Base-by-base conservation (phyloP, 148 eudicot species). In the Vaccinium myrtillus region DNA sequence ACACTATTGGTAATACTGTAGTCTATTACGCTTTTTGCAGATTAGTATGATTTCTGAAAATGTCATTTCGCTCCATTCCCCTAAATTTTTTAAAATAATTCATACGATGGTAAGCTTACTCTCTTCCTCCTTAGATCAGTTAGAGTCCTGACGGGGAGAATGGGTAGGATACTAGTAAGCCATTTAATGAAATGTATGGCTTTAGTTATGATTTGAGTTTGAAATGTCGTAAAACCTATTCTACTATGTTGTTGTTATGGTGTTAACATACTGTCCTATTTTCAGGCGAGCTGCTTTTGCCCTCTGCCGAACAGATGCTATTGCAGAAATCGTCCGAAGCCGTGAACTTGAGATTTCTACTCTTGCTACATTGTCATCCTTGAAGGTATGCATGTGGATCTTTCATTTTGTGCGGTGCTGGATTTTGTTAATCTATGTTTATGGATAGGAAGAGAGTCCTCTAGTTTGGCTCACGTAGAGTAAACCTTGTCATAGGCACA, bases 211-310 rank as follows among this genome's bases (percentile, higher is more conserved):
- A 81, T 61, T 81, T 63, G 18, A 59, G 36, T n/a, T 39, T 80
- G 83, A 13, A 61, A 59, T 21, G 12, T 61, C 48, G 58, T 25
- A 3, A 19, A 8, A 19, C 50, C 5, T 50, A 9, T 82, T 32
- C 36, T 18, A 51, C 48, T 10, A 70, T 36, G 75, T 73, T 30
- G 19, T 54, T 13, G 54, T 75, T 39, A 75, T 46, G 6, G 71
- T 59, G 8, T 43, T n/a, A 59, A 83, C 74, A 49, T 30, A 36
- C 32, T 77, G 19, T 58, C 54, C 81, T 46, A 79, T 89, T 30
- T 86, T 65, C 93, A 97, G 99, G 92, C 90, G 91, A 83, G 89
- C 86, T 84, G 98, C 95, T 81, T 94, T 90, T 88, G 98, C 90
- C n/a, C 92, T 90, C 71, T 93, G 98, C 87, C 92, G 92, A 81